phyloP scores from a whole-genome alignment of 768 basidiomycete species.

The Boletus rubescentipes region DNA sequence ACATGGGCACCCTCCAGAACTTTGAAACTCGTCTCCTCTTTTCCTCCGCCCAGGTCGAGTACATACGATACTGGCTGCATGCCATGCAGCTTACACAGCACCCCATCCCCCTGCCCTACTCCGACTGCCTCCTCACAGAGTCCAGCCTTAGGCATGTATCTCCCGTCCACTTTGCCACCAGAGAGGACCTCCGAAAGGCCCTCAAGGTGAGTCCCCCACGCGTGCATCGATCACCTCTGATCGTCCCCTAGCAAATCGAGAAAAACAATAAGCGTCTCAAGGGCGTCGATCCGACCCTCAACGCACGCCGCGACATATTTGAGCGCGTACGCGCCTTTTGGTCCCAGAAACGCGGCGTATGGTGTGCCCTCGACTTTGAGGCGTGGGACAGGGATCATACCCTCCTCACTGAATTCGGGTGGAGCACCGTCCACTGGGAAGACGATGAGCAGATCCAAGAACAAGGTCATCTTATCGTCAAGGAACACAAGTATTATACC shows the following conservation, averaged over 20 bases:
- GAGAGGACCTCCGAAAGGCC: constrained; percentile 52
- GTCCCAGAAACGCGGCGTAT: constrained; percentile 61
- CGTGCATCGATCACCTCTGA: neutral
- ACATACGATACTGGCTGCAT: constrained; percentile 80
- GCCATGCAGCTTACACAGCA: constrained; percentile 64
- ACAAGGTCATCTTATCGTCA: constrained; percentile 60
- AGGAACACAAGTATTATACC: constrained; percentile 53
- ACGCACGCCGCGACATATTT: constrained; percentile 59
- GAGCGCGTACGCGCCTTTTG: constrained; percentile 67
- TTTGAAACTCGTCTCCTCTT: constrained; percentile 81
- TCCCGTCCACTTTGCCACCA: constrained; percentile 55
- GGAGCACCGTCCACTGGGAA: constrained; percentile 58
- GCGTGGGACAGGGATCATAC: constrained; percentile 78
- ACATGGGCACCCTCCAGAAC: constrained; percentile 69
- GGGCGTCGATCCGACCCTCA: constrained; percentile 55
- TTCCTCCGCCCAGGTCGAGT: constrained; percentile 83
- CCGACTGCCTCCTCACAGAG: constrained; percentile 67
- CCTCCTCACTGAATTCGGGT: constrained; percentile 82
- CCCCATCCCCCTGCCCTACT: constrained; percentile 72
- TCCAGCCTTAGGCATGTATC: constrained; percentile 58
- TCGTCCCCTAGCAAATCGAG: constrained; percentile 56
- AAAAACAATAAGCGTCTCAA: constrained; percentile 81
- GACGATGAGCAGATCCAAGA: constrained; percentile 48
- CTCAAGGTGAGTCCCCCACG: constrained; percentile 47
- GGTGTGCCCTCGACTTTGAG: constrained; percentile 82